Conservation (phyloP, 169 alveolate species). For the Perkinsus olseni region DNA sequence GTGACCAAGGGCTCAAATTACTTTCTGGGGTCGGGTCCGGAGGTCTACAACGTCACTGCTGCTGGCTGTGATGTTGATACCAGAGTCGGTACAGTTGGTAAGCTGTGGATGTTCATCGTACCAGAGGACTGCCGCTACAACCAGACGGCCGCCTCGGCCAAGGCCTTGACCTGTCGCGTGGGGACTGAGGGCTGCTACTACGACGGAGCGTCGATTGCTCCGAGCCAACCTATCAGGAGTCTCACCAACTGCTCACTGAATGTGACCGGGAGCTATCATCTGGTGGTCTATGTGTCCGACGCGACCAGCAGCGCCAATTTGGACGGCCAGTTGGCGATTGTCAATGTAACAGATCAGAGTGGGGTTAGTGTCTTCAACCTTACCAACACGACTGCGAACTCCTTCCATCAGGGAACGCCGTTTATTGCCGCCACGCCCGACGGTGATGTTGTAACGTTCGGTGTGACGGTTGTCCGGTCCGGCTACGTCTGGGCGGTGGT, state of each 20-base stretch:
- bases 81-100: background rate
- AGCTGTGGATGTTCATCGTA: background rate
- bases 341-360: background rate
- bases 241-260: background rate
- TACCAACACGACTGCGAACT: background rate
- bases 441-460: background rate
- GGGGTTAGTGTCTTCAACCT: background rate
- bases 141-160: background rate
- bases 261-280: background rate
- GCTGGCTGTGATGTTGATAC: background rate
- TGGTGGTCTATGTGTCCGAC: background rate
- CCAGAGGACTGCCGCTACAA: background rate
- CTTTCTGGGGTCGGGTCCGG: background rate
- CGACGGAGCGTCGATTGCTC: background rate
- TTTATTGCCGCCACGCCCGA: background rate
- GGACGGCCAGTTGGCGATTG: background rate
- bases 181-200: background rate
- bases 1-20: background rate
- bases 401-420: background rate
- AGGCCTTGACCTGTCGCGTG: background rate
- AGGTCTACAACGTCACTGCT: background rate
- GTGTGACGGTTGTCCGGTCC: background rate
- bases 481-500: background rate
- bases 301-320: background rate
- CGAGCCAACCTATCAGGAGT: background rate